These are phyloP conservation scores for Suillus clintonianus DNA, from an alignment of 768 basidiomycete species.

Conservation along the genomic window DNA sequence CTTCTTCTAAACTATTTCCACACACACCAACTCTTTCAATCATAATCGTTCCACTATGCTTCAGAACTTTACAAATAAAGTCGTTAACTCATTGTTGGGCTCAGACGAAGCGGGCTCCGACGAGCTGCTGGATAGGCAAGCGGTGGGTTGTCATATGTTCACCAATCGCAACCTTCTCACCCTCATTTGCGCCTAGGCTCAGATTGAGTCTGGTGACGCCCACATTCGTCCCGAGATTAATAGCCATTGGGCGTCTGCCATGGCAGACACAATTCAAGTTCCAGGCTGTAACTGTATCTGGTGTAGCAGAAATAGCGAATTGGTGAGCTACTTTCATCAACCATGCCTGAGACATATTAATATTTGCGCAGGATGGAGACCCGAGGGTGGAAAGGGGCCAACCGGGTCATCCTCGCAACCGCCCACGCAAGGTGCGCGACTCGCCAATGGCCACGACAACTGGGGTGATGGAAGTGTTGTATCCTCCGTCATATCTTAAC, in stretches of 20 bases:
- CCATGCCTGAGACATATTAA: constrained; percentile 1
- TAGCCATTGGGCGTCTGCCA: constrained; percentile 10
- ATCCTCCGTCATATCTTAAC: constrained; percentile 22
- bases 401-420: neutral
- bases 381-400: neutral
- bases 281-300: constrained; percentile 10
- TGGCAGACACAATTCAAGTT: constrained; percentile 11
- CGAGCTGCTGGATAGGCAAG: neutral
- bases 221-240: neutral
- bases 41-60: constrained; percentile 9
- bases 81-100: neutral
- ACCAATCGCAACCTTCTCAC: neutral
- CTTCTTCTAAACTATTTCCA: no score
- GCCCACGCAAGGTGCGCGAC: neutral
- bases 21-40: neutral
- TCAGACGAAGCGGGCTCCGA: neutral
- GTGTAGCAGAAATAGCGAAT: neutral
- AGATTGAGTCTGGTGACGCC: neutral
- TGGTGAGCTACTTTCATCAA: constrained; percentile 6
- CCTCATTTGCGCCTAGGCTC: neutral
- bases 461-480: constrained; percentile 27
- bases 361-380: constrained; percentile 8
- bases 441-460: constrained; percentile 19
- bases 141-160: neutral
- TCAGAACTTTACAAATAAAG: constrained; percentile 13